A percentile compares a stretch with the other conserved stretches of the same genome.
These are phyloP conservation scores for Oemleria cerasiformis DNA, from an alignment of 306 rosid species.

Conservation along the genomic window DNA sequence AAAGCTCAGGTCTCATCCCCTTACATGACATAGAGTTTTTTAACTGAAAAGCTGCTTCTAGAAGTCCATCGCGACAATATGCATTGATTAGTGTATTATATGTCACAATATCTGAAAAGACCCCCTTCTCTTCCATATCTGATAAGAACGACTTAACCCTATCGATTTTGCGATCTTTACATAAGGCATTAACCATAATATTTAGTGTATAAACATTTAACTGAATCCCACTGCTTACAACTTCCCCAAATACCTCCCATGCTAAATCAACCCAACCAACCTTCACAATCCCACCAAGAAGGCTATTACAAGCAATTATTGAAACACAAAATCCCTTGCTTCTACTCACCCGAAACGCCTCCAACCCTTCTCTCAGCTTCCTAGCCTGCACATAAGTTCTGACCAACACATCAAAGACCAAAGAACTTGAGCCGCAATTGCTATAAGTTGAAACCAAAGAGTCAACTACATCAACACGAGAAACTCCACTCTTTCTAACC, in stretches of 20 bases:
- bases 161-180: conserved; percentile 62
- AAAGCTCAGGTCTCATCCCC: conserved; percentile 68
- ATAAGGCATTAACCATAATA: conserved; percentile 84
- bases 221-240: conserved; percentile 38
- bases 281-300: conserved; percentile 75
- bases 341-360: conserved; percentile 52
- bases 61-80: conserved; percentile 54
- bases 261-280: conserved; percentile 86
- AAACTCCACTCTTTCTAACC: conserved; percentile 67
- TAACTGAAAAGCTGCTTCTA: conserved; percentile 54
- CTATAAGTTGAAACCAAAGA: conserved; percentile 38
- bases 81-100: conserved; percentile 74
- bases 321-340: conserved; percentile 49
- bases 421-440: conserved; percentile 15
- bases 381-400: conserved; percentile 86
- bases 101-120: conserved; percentile 67
- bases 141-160: conserved; percentile 46
- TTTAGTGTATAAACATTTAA: conserved; percentile 76
- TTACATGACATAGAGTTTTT: conserved; percentile 39
- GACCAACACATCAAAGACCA: conserved; percentile 63
- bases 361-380: conserved; percentile 78
- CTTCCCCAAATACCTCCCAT: conserved; percentile 56
- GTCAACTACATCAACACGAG: conserved; percentile 54
- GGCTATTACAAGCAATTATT: conserved; percentile 73
- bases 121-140: conserved; percentile 54